Evolutionary conservation across 1,139 yeast genomes (phyloP).

Genomic region (Suhomyces anneliseae): DNA sequence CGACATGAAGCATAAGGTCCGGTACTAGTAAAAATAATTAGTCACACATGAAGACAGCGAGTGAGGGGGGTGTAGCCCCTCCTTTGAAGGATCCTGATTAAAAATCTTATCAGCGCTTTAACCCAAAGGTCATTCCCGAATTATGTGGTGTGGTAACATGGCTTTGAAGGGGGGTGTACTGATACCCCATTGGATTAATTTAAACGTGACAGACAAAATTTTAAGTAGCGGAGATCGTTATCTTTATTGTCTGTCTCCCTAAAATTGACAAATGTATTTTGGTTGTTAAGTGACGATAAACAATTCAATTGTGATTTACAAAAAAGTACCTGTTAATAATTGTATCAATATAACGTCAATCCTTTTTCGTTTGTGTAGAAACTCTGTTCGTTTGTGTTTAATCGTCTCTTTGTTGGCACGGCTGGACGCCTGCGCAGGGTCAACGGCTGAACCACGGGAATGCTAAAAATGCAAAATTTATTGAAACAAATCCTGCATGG

Average conservation of each 20-base stretch:
- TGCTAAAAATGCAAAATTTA: background rate
- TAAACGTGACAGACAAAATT: background rate
- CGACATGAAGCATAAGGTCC: too few relatives aligned
- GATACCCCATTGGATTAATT: background rate
- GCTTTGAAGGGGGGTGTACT: background rate
- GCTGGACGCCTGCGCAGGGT: slow-evolving; percentile 6
- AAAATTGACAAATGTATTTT: too few relatives aligned
- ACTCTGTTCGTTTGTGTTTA: background rate
- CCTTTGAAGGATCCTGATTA: background rate
- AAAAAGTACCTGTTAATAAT: too few relatives aligned
- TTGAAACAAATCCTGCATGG: background rate
- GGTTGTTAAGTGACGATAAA: background rate
- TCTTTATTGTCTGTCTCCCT: background rate
- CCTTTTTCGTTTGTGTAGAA: too few relatives aligned
- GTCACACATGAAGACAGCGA: background rate
- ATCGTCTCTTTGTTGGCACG: slow-evolving; percentile 4
- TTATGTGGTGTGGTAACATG: background rate
- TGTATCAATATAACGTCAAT: too few relatives aligned
- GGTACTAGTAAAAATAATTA: too few relatives aligned
- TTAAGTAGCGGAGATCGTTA: background rate
- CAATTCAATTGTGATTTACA: too few relatives aligned
- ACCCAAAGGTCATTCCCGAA: background rate
- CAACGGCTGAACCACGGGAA: slow-evolving; percentile 6
- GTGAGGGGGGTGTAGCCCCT: background rate
- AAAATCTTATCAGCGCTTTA: too few relatives aligned